Evolutionary conservation across 75 land plant species (phyloP).

Genomic region (Cryptomeria japonica): DNA sequence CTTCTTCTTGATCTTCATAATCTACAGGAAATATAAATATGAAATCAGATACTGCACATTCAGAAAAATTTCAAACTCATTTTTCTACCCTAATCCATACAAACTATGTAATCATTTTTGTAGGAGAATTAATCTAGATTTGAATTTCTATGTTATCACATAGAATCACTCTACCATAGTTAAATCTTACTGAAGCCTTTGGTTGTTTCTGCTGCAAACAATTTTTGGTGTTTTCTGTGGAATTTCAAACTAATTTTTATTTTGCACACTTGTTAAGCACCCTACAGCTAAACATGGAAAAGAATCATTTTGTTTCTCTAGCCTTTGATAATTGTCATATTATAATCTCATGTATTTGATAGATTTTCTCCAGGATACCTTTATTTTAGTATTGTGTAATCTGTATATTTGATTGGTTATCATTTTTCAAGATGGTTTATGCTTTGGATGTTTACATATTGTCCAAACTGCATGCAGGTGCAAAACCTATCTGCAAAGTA

Average conservation of each 20-base stretch:
- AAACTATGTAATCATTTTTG: not conserved
- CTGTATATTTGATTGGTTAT: not conserved
- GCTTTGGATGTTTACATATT: not conserved
- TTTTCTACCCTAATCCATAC: not conserved
- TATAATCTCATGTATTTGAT: not conserved
- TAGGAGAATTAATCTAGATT: not conserved
- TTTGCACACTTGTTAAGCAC: not conserved
- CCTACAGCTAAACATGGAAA: not conserved
- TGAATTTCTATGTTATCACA: not conserved
- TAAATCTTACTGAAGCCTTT: not conserved
- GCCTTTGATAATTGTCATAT: not conserved
- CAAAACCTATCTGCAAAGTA: constrained; percentile 56
- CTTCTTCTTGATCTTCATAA: not conserved
- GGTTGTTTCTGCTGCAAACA: not conserved
- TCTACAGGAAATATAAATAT: not conserved
- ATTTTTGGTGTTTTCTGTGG: not conserved
- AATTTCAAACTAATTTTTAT: not conserved
- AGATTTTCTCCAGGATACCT: not conserved
- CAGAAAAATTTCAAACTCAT: not conserved
- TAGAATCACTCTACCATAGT: not conserved
- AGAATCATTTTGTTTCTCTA: not conserved
- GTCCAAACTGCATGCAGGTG: constrained; percentile 31
- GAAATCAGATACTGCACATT: constrained; percentile 2
- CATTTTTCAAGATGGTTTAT: not conserved
- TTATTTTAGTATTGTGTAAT: not conserved